A percentile compares a stretch with the other conserved stretches of the same genome.
Evolutionary conservation across 1,139 yeast genomes (phyloP).

Genomic region (Meyerozyma elateridarum): DNA sequence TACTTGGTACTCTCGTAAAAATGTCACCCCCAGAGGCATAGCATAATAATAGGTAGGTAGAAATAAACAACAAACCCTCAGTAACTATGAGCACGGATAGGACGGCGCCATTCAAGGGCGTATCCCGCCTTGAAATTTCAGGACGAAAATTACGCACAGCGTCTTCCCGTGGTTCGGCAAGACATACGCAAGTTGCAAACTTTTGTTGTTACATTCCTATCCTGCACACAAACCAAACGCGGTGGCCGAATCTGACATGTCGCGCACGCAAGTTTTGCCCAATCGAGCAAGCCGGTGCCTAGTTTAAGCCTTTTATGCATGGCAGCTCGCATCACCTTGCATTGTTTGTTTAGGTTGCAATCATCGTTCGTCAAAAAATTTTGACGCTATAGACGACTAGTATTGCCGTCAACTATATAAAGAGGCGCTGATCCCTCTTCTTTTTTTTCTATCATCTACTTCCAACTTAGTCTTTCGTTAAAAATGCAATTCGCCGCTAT

Average conservation of each 20-base stretch:
- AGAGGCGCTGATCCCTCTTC: slow-evolving; percentile 1
- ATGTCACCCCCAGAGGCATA: slow-evolving; percentile 49
- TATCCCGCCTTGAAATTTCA: slow-evolving; percentile 1
- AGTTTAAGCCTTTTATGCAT: background rate
- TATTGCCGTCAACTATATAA: no score
- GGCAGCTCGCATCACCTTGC: background rate
- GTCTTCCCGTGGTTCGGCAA: no score
- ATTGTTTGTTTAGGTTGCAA: slow-evolving; percentile 4
- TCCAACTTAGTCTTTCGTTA: slow-evolving; percentile 2
- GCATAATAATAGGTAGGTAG: slow-evolving; percentile 1
- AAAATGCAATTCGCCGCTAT: slow-evolving; percentile 31
- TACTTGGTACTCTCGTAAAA: slow-evolving; percentile 78
- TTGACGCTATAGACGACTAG: no score
- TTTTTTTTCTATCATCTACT: background rate
- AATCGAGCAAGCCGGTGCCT: no score
- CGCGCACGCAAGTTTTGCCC: background rate
- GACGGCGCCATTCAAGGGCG: background rate
- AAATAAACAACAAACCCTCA: background rate
- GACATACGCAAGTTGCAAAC: background rate
- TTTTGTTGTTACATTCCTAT: background rate
- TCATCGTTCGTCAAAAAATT: no score
- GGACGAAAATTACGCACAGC: slow-evolving; percentile 1
- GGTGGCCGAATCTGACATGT: background rate
- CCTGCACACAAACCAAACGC: background rate
- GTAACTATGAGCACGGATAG: slow-evolving; percentile 1